Base-by-base conservation (phyloP, 2,329 filamentous ascomycete genomes). In the Cryphonectria parasitica region DNA sequence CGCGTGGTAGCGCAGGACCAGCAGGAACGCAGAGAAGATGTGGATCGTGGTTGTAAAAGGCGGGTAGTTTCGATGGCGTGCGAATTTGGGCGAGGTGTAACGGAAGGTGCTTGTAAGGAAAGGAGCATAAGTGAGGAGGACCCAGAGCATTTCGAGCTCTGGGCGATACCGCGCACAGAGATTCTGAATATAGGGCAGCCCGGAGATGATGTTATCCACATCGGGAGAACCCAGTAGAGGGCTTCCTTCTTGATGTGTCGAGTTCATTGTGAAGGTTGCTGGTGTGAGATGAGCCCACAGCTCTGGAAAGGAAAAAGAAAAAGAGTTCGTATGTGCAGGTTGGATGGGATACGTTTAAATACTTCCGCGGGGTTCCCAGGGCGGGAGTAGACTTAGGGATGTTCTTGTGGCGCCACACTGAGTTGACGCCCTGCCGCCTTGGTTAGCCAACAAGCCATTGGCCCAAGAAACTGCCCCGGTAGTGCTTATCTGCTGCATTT, bases 61-160 rank as follows among this genome's bases (percentile, higher is more conserved):
- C 1, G 69, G 66, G 25, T 41, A 71, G 3, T 36, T 41, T 41
- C 69, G 64, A 36, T 56, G 63, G 28, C 69, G 69, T 34, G 66
- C 39, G 63, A 36, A 39, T 36, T 64, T 71, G n/a, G 63, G 56
- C 5, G 69, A 66, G 11, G 45, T 56, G 58, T 39, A 64, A 2
- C 43, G 39, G 25, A 69, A 66, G 15, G 63, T 52, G 19, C 19
- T 60, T 19, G 25, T 43, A 22, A 71, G 63, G 45, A 64, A 71
- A 6, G 62, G 63, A 11, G 67, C 64, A 39, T 66, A 71, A n/a
- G 68, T 41, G 58, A 36, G 17, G 41, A 69, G 36, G 25, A 69
- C 45, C 43, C 64, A 69, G 36, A 71, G 67, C n/a, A 62, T 65
- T 22, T 71, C 67, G 17, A 69, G 56, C 41, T 71, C 69, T 13